Evolutionary conservation across 768 basidiomycete species (phyloP).

Genomic region (Termitomyces sp.): DNA sequence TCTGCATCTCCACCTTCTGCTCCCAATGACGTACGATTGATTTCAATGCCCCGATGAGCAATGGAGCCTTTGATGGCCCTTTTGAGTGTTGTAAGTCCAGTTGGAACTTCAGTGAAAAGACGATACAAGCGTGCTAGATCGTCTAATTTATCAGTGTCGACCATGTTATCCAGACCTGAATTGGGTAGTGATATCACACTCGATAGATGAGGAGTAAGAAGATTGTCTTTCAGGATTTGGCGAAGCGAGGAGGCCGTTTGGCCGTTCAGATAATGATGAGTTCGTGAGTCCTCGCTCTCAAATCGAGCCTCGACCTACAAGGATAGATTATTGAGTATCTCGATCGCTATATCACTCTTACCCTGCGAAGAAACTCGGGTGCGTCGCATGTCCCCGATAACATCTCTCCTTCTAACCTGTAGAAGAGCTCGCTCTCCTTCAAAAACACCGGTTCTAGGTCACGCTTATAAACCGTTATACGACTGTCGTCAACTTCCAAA

Average conservation of each 20-base stretch:
- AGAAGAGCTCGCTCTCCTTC: conserved; percentile 72
- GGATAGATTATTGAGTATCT: conserved; percentile 5
- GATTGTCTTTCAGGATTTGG: conserved; percentile 68
- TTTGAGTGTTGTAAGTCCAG: conserved; percentile 61
- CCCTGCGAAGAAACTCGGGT: conserved; percentile 73
- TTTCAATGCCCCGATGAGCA: conserved; percentile 64
- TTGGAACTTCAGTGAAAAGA: conserved; percentile 61
- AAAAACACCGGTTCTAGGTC: conserved; percentile 84
- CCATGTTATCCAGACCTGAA: conserved; percentile 84
- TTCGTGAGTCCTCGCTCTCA: conserved; percentile 75
- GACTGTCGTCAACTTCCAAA: conserved; percentile 46
- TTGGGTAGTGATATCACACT: conserved; percentile 71
- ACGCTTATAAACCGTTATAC: conserved; percentile 66
- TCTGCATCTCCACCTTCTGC: conserved; percentile 31
- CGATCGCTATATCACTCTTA: conserved; percentile 29
- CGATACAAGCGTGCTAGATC: conserved; percentile 78
- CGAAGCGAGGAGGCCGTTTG: conserved; percentile 65
- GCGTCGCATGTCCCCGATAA: conserved; percentile 74
- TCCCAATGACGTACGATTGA: conserved; percentile 60
- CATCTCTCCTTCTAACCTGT: conserved; percentile 64
- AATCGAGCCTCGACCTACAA: conserved; percentile 75
- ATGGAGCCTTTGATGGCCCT: conserved; percentile 68
- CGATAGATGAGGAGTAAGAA: conserved; percentile 74
- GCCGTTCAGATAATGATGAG: conserved; percentile 79
- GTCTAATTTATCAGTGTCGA: conserved; percentile 70